Base-by-base conservation (phyloP, 1,284 basidiomycete species). In the Puccinia horiana region DNA sequence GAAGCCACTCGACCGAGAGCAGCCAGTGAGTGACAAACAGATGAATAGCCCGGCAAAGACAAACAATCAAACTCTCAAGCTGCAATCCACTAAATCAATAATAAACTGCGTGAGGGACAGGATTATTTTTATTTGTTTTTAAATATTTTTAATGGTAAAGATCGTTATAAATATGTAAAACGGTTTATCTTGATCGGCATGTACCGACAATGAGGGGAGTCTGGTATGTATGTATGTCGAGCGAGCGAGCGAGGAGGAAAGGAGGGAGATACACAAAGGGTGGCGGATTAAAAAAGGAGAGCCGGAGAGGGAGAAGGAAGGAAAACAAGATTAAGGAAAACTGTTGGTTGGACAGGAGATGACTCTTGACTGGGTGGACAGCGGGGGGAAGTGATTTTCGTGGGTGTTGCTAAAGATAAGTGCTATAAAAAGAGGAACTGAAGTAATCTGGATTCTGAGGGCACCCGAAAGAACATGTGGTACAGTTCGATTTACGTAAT, bases 41-140 rank as follows among this genome's bases (percentile, higher is more conserved):
- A 47, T 69, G 65, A 69, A 69, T 42, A 65, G 35, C 3, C 61
- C 16, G 35, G 35, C n/a, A 65, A 65, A 65, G 14, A 65, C 61
- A 65, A 65, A 65, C 61, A 65, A 40, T 61, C 63, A 65, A 42
- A 65, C 63, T 65, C 63, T n/a, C n/a, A n/a, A n/a, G n/a, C n/a
- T 40, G 40, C 63, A 65, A 65, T 65, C 63, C 63, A 69, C 65
- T n/a, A 47, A 26, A 16, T 4, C 11, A 52, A 2, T 42, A 69
- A 69, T 42, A 69, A 44, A 40, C 65, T 44, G 29, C 44, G 65
- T 47, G 65, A 69, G 42, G n/a, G 65, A 69, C 65, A 47, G 65
- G 26, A 12, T 69, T 69, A 44, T 69, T 47, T 47, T 69, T 69
- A 1, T 67, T 42, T n/a, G 2, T 42, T 67, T 67, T 42, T 42